Evolutionary conservation across 192 early-diverging fungal species (phyloP), one percentile per base, ranked within the genome.

Genomic region (Backusella luteola): DNA sequence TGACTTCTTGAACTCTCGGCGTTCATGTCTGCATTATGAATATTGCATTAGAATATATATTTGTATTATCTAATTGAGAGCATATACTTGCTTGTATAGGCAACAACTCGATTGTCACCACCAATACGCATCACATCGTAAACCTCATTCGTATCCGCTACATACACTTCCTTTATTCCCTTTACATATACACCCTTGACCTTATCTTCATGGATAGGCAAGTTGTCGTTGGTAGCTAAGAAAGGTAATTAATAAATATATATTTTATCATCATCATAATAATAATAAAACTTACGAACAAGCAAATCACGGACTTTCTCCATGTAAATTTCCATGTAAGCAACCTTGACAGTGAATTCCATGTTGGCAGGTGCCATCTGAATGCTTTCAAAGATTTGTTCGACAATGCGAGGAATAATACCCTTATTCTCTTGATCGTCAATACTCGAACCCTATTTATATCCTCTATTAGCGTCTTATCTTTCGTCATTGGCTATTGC

Each of bases 281-380:
- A 44, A 63, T 26, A 23, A 35, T 38, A 49, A n/a, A 39, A 77
- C 90, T 86, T 84, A 94, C 90, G 94, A 83, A 96, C 95, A 66
- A 99, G 87, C 77, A 99, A 83, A 89, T 99, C 98, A 69, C 96
- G 90, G 76, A 99, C 95, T 82, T 93, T 94, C 79, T 99, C 98
- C 97, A 99, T 99, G 87, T 99, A 99, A 75, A 99, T 98, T 89
- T 99, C 98, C 96, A 99, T 98, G 84, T 93, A 99, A 15, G 96
- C 96, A 14, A 96, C 93, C 79, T 96, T 94, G 76, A 99, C 97
- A 26, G 97, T 98, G 83, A 98, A 99, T 85, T 99, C 98, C 81
- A 98, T 89, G 63, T 92, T 96, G 2, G 92, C 85, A 69, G 98
- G 97, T 23, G 96, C 92, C 29, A 89, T 90, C 83, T 94, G 81